phyloP scores from a whole-genome alignment of 2,329 filamentous ascomycete genomes.

The Xylaria sp. region DNA sequence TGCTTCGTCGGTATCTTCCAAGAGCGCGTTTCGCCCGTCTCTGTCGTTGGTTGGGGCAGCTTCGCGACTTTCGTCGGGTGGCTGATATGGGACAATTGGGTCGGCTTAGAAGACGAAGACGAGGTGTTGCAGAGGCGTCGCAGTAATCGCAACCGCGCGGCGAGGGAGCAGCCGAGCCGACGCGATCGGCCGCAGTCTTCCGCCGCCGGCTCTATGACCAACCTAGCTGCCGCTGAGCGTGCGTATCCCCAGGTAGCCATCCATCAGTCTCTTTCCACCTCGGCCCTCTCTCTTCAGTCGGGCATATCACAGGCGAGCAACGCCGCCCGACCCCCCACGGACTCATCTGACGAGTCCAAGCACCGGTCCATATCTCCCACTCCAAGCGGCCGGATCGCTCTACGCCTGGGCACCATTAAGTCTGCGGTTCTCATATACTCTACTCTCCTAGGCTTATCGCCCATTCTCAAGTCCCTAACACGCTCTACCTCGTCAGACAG shows the following conservation, averaged over 20 bases:
- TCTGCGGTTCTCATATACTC: constrained; percentile 94
- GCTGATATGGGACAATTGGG: constrained; percentile 92
- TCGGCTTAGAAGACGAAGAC: constrained; percentile 68
- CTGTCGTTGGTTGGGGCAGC: constrained; percentile 86
- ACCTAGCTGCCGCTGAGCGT: constrained; percentile 51
- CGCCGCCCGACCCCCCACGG: constrained; percentile 45
- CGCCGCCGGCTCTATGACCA: constrained; percentile 60
- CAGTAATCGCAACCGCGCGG: constrained; percentile 52
- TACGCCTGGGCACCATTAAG: constrained; percentile 82
- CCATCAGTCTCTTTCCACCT: constrained; percentile 63
- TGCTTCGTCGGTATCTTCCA: constrained; percentile 93
- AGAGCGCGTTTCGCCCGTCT: constrained; percentile 87
- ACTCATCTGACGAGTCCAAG: constrained; percentile 50
- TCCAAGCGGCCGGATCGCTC: constrained; percentile 57
- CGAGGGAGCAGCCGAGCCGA: constrained; percentile 46
- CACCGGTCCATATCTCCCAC: constrained; percentile 50
- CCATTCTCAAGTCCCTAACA: constrained; percentile 96
- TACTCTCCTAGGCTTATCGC: constrained; percentile 88
- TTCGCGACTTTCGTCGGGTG: constrained; percentile 86
- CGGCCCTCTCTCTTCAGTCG: constrained; percentile 66
- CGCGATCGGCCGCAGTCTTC: constrained; percentile 47
- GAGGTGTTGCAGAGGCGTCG: constrained; percentile 53
- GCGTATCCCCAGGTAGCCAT: constrained; percentile 48
- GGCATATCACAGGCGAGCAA: constrained; percentile 51
- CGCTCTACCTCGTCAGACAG: constrained; percentile 91